Evolutionary conservation across 2,329 filamentous ascomycete genomes (phyloP).

Genomic region (Trichoderma arundinaceum): DNA sequence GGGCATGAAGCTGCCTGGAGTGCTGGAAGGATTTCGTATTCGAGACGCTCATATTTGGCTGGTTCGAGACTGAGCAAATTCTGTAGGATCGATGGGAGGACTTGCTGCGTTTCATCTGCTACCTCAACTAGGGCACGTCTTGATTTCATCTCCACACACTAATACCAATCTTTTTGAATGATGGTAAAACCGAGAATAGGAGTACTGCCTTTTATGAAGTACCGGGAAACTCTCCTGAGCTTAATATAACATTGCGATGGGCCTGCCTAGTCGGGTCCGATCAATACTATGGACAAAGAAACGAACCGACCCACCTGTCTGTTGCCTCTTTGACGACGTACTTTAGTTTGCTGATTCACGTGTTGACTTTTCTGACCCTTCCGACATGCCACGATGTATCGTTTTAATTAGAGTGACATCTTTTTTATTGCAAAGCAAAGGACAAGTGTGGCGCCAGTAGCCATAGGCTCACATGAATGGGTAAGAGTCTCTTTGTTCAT

Average conservation of each 20-base stretch:
- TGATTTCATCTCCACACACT: constrained; percentile 27
- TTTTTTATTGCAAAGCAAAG: no score
- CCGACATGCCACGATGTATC: no score
- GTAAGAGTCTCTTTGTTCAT: background rate
- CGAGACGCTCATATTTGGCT: constrained; percentile 47
- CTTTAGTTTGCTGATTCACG: no score
- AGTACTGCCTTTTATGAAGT: background rate
- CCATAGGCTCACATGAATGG: no score
- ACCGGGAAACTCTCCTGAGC: background rate
- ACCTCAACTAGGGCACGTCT: constrained; percentile 44
- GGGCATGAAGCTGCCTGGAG: constrained; percentile 54
- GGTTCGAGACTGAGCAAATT: constrained; percentile 50
- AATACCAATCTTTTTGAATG: constrained; percentile 5
- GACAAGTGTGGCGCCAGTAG: no score
- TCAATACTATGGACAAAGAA: no score
- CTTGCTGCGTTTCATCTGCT: constrained; percentile 54
- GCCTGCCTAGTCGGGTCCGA: no score
- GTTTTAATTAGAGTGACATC: no score
- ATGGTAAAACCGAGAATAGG: background rate
- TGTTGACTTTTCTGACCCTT: no score
- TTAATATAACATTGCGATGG: no score
- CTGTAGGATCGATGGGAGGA: constrained; percentile 54
- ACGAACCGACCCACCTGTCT: no score
- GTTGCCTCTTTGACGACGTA: no score
- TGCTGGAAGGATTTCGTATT: constrained; percentile 45